Evolutionary conservation across 345 rosid species (phyloP).

Genomic region (Aquilaria malaccensis): DNA sequence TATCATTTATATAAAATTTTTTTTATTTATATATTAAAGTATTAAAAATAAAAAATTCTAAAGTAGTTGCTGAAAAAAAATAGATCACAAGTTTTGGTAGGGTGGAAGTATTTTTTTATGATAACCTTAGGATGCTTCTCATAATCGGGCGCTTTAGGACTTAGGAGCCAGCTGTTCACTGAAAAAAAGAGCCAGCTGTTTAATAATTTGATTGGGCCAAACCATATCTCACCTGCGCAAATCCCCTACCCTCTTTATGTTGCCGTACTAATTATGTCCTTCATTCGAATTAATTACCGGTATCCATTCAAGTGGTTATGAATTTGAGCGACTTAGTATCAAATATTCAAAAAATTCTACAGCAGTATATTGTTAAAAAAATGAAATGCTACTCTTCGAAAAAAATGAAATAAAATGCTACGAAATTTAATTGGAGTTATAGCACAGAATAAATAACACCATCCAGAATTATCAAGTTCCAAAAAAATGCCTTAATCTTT

Average conservation of each 20-base stretch:
- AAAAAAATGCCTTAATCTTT: not conserved
- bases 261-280: not conserved
- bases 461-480: not conserved
- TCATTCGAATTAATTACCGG: not conserved
- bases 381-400: not conserved
- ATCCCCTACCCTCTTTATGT: not conserved
- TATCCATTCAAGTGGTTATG: no score
- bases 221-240: not conserved
- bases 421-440: not conserved
- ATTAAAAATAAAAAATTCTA: not conserved
- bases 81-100: no score
- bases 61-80: not conserved
- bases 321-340: no score
- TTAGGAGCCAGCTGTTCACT: slow-evolving; percentile 5
- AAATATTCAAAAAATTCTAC: no score
- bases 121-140: no score
- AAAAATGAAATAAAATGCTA: not conserved
- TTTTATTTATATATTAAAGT: no score
- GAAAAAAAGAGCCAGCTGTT: slow-evolving; percentile 6
- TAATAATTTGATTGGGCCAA: slow-evolving; percentile 1
- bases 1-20: no score
- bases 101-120: no score
- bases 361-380: no score
- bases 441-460: not conserved
- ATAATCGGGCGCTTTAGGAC: not conserved